phyloP scores from a whole-genome alignment of 768 basidiomycete genomes.

The Mycena epipterygia region DNA sequence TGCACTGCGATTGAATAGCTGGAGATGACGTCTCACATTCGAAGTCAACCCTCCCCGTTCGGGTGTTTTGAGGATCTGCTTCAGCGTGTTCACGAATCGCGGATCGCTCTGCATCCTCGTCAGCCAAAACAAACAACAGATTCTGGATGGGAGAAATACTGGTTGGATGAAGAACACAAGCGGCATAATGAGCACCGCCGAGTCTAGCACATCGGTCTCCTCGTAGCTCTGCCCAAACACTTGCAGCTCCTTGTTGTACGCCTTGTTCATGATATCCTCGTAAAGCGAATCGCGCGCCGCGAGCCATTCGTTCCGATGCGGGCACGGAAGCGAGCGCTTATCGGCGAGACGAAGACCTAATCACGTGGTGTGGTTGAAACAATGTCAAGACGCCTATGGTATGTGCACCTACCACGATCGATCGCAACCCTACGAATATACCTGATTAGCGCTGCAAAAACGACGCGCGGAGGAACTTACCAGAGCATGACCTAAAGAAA shows the following conservation, averaged over 20 bases:
- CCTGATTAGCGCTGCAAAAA: conserved; percentile 1
- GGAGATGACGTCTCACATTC: conserved; percentile 64
- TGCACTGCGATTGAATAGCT: background rate
- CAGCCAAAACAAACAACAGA: background rate
- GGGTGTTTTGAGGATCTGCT: conserved; percentile 85
- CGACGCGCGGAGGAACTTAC: conserved; percentile 50
- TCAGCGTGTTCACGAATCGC: conserved; percentile 88
- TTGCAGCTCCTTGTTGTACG: conserved; percentile 80
- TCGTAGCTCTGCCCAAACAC: conserved; percentile 94
- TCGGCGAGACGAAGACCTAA: conserved; percentile 90
- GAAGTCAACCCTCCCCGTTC: conserved; percentile 94
- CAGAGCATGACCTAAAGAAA: conserved; percentile 85
- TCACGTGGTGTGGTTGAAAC: background rate
- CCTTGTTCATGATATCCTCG: conserved; percentile 92
- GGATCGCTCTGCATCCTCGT: conserved; percentile 76
- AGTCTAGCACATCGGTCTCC: conserved; percentile 84
- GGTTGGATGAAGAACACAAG: conserved; percentile 92
- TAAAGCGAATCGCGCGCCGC: conserved; percentile 85
- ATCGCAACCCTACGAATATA: conserved; percentile 85
- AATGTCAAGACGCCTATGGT: background rate
- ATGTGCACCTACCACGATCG: conserved; percentile 74
- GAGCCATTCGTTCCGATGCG: conserved; percentile 78
- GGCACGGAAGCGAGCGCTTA: conserved; percentile 93
- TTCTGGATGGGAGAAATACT: conserved; percentile 55
- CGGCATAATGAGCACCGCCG: conserved; percentile 93